Evolutionary conservation across 1,284 basidiomycete species (phyloP).

Genomic region (Melampsora abietis-canadensis): DNA sequence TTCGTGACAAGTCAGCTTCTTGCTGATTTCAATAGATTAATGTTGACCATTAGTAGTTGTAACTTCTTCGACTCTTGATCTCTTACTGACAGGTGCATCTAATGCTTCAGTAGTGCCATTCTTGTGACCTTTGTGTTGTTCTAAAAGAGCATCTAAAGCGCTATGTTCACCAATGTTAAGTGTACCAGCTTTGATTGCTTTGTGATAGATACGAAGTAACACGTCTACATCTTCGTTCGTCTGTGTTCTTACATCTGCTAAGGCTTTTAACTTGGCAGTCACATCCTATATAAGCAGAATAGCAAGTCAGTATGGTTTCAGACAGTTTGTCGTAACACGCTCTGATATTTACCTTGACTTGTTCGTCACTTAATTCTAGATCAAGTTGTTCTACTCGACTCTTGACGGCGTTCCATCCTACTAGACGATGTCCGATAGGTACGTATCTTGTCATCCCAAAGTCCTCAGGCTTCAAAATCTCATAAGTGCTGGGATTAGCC

Average conservation of each 20-base stretch:
- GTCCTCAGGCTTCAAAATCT: constrained; percentile 91
- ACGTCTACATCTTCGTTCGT: constrained; percentile 99
- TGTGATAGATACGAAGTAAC: constrained; percentile 73
- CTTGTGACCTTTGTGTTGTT: constrained; percentile 32
- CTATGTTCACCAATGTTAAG: constrained; percentile 32
- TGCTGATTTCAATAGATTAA: too few relatives aligned
- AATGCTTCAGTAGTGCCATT: constrained; percentile 40
- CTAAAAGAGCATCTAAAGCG: constrained; percentile 43
- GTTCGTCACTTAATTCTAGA: constrained; percentile 75
- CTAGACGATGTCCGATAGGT: constrained; percentile 94
- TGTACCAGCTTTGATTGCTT: constrained; percentile 40
- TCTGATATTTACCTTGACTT: constrained; percentile 57
- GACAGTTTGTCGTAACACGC: too few relatives aligned
- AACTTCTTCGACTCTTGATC: not conserved
- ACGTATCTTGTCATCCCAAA: constrained; percentile 97
- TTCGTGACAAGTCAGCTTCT: too few relatives aligned
- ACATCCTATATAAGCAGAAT: constrained; percentile 65
- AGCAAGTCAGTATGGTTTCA: not conserved
- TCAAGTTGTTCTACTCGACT: constrained; percentile 96
- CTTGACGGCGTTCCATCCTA: constrained; percentile 99
- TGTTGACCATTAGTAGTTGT: too few relatives aligned
- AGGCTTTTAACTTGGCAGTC: constrained; percentile 98
- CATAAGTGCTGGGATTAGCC: constrained; percentile 98
- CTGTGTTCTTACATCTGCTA: constrained; percentile 96
- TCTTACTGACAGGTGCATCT: constrained; percentile 41